Evolutionary conservation across 2,329 filamentous ascomycete genomes (phyloP).

Genomic region (Sporothrix mexicana): DNA sequence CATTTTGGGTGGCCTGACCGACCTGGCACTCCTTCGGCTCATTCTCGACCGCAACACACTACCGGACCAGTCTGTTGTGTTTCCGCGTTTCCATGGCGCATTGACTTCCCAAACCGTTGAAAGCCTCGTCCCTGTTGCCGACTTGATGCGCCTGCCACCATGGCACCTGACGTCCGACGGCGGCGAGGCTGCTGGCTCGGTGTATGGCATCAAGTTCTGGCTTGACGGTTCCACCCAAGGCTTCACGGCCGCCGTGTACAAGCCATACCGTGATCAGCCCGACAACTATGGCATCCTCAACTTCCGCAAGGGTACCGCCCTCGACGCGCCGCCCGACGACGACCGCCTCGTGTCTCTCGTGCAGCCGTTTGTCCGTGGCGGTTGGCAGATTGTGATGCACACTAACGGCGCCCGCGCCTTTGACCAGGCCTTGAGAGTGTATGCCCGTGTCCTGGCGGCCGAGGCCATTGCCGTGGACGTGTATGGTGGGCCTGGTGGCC

Average conservation of each 20-base stretch:
- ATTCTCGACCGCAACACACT: constrained; percentile 10
- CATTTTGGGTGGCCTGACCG: constrained; percentile 25
- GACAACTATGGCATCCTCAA: constrained; percentile 42
- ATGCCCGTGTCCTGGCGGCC: constrained; percentile 32
- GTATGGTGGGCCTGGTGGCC: background rate
- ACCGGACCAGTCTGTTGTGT: background rate
- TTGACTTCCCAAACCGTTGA: constrained; percentile 28
- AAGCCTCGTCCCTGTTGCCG: constrained; percentile 22
- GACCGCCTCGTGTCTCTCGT: constrained; percentile 32
- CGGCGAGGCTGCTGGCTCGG: background rate
- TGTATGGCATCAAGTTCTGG: constrained; percentile 36
- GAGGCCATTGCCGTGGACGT: constrained; percentile 22
- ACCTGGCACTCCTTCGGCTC: constrained; percentile 29
- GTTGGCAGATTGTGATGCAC: constrained; percentile 37
- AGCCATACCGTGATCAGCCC: constrained; percentile 33
- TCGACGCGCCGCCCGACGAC: constrained; percentile 32
- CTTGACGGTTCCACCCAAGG: constrained; percentile 35
- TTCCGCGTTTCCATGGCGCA: constrained; percentile 33
- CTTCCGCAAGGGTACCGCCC: constrained; percentile 33
- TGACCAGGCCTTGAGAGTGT: constrained; percentile 35
- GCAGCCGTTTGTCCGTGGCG: constrained; percentile 33
- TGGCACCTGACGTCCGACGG: constrained; percentile 22
- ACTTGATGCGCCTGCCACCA: constrained; percentile 31
- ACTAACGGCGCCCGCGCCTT: constrained; percentile 34
- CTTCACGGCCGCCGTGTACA: constrained; percentile 34